A percentile compares a stretch with the other conserved stretches of the same genome.
Conservation (phyloP, 176 grass and related monocot genomes). For the Aegilops bicornis region DNA sequence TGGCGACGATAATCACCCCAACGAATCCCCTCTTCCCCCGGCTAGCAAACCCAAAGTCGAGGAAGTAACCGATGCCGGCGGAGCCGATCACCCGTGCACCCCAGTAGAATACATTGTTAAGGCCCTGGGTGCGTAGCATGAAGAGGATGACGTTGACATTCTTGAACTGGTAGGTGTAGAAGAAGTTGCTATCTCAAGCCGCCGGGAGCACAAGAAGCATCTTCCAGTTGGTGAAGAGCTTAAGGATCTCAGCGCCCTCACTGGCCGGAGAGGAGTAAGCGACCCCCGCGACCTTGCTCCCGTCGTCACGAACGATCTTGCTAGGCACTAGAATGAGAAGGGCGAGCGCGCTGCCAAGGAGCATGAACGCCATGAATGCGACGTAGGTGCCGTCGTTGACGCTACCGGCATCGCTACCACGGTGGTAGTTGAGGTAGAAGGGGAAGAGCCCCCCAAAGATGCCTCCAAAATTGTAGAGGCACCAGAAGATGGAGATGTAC, state of each 20-base stretch:
- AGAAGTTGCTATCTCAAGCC: too few relatives aligned
- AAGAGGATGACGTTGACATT: too few relatives aligned
- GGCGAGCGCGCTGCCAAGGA: constrained; percentile 45
- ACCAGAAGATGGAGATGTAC: constrained; percentile 85
- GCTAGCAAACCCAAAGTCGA: too few relatives aligned
- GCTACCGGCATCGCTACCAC: neutral
- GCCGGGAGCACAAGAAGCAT: too few relatives aligned
- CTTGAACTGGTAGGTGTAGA: too few relatives aligned
- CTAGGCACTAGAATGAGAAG: constrained; percentile 46
- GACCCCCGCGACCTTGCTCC: constrained; percentile 8
- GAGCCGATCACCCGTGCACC: too few relatives aligned
- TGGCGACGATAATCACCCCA: constrained; percentile 37
- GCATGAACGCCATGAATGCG: constrained; percentile 82
- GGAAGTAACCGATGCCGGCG: too few relatives aligned
- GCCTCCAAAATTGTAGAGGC: constrained; percentile 81
- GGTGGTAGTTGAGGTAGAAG: constrained; percentile 65
- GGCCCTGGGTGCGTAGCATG: too few relatives aligned
- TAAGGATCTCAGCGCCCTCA: too few relatives aligned
- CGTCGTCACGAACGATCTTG: constrained; percentile 64
- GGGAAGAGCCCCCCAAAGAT: constrained; percentile 89
- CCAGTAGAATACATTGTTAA: too few relatives aligned
- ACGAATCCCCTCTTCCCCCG: constrained; percentile 44
- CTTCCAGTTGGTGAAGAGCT: too few relatives aligned
- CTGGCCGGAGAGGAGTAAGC: too few relatives aligned
- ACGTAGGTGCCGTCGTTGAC: constrained; percentile 79